Conservation (phyloP, 1,284 basidiomycete genomes). For the Dichomitus squalens region DNA sequence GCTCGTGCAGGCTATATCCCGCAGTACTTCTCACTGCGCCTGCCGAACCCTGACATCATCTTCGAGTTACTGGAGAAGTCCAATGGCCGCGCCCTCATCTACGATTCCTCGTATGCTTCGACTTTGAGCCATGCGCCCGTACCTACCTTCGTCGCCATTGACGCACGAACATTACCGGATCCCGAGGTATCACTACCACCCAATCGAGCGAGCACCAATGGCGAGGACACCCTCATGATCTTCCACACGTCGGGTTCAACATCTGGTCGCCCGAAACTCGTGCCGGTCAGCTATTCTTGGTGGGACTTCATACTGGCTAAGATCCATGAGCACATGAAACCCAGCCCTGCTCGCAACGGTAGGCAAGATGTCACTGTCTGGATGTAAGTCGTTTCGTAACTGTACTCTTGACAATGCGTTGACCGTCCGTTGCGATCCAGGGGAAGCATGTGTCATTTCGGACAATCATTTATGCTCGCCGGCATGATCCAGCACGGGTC, state of each 20-base stretch:
- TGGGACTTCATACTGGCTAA: conserved; percentile 32
- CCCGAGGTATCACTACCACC: conserved; percentile 45
- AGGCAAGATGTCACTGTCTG: conserved; percentile 59
- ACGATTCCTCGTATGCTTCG: conserved; percentile 49
- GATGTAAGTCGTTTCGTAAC: conserved; percentile 30
- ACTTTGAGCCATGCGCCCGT: conserved; percentile 45
- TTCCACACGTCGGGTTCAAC: conserved; percentile 79
- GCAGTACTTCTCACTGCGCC: conserved; percentile 70
- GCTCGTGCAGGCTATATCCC: conserved; percentile 73
- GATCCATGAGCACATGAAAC: conserved; percentile 26
- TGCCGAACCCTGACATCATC: conserved; percentile 68
- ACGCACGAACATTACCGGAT: conserved; percentile 40
- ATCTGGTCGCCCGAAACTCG: conserved; percentile 72
- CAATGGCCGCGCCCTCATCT: conserved; percentile 60
- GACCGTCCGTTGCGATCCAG: conserved; percentile 15
- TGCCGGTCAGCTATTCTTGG: conserved; percentile 58
- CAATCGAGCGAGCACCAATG: conserved; percentile 35
- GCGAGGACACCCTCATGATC: conserved; percentile 58
- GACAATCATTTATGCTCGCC: conserved; percentile 36
- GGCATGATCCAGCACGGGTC: conserved; percentile 69
- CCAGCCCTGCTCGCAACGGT: conserved; percentile 19
- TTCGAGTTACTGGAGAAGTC: conserved; percentile 62
- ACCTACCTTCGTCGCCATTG: conserved; percentile 47
- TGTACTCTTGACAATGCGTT: conserved; percentile 4
- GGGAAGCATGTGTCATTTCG: conserved; percentile 37